Evolutionary conservation across 768 basidiomycete species (phyloP), one percentile per base, ranked within the genome.

Genomic region (Boletus patriciae): DNA sequence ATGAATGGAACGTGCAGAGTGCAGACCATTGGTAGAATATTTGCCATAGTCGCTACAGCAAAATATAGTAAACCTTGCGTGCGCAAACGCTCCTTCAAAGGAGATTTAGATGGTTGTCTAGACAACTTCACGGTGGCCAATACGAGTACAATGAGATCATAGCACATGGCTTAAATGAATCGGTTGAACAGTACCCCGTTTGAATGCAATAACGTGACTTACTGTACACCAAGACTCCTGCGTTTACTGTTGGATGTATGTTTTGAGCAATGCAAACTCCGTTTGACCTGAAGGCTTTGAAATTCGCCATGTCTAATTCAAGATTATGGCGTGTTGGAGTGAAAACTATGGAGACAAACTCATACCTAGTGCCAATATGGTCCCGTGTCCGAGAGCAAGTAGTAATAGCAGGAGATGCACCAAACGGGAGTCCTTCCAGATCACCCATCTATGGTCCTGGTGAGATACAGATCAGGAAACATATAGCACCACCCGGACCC

Each of bases 371-470:
- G 42, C 51, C 12, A 70, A 45, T 10, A 63, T 34, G 7, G 52
- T 47, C 65, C 69, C 70, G 12, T 70, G 69, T n/a, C 65, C 69
- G n/a, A 67, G 19, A 66, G 47, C n/a, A 15, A 60, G 3, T 6
- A 62, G 7, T 23, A 37, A 8, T 6, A 70, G 34, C 21, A 71
- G 7, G 10, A 36, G 2, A 21, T 66, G 56, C 25, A 70, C 54
- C 5, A 31, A 33, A 33, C 46, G 54, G 1, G 59, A 61, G 18
- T 50, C 18, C 41, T 52, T 65, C 69, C 69, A 70, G 29, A 70
- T 60, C n/a, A 66, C 47, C 69, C 69, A 70, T 45, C 69, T 70
- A 12, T 2, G 3, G 6, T 6, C 11, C 29, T 37, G 27, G 55
- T 29, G 3, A 57, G 27, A 44, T 3, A 25, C 25, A 12, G 50